phyloP scores from a whole-genome alignment of 169 alveolate species.

The Plasmodium billcollinsi region DNA sequence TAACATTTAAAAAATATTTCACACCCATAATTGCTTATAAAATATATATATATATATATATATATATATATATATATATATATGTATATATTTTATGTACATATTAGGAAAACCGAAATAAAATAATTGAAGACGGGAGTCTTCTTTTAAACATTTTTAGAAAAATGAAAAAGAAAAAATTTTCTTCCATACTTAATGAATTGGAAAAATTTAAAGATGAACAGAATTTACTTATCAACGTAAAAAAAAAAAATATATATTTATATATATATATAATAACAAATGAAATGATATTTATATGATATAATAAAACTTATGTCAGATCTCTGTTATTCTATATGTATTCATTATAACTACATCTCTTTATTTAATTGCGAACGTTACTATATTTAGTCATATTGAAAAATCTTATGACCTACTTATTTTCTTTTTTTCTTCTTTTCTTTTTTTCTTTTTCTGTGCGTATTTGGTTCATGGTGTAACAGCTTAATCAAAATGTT shows the following conservation, averaged over 20 bases:
- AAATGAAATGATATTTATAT: not conserved
- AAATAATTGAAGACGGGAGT: conserved; percentile 56
- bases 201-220: conserved; percentile 47
- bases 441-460: not conserved
- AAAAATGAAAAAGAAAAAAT: conserved; percentile 38
- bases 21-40: not conserved
- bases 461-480: not conserved
- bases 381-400: not conserved
- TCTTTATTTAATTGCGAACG: not conserved
- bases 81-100: not conserved
- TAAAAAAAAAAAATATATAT: not conserved
- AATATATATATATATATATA: not conserved
- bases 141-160: conserved; percentile 38
- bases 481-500: conserved; percentile 55
- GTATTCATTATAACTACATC: too few species aligned
- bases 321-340: not conserved
- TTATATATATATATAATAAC: not conserved
- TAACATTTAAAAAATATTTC: not conserved
- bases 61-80: not conserved
- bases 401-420: not conserved
- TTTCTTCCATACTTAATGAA: conserved; percentile 39
- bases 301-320: not conserved
- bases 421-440: not conserved
- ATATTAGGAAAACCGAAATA: conserved; percentile 49
- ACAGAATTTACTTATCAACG: conserved; percentile 38